Conservation (phyloP, 2,329 filamentous ascomycete species). For the Septoria petroselini region DNA sequence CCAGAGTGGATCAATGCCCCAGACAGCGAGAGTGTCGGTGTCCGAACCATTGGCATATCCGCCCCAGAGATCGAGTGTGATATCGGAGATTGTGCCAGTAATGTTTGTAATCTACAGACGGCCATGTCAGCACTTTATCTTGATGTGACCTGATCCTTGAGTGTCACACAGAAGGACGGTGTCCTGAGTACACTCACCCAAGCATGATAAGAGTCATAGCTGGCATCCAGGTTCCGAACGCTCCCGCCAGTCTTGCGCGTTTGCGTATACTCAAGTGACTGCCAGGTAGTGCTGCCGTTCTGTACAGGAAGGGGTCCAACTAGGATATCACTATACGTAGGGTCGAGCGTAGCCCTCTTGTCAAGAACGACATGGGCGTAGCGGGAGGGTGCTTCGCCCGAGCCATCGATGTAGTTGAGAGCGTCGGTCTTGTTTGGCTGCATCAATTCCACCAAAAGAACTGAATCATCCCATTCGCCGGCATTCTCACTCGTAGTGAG, state of each 20-base stretch:
- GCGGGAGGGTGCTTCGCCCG: constrained; percentile 38
- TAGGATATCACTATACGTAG: constrained; percentile 44
- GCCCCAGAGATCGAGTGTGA: constrained; percentile 47
- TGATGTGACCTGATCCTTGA: no score
- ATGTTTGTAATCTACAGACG: constrained; percentile 36
- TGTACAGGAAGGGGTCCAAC: constrained; percentile 50
- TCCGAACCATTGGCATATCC: constrained; percentile 41
- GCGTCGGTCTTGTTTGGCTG: constrained; percentile 51
- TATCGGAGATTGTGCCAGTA: constrained; percentile 36
- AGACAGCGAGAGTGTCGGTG: constrained; percentile 44
- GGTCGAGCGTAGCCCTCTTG: constrained; percentile 41
- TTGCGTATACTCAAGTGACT: constrained; percentile 45
- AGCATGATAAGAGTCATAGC: constrained; percentile 36
- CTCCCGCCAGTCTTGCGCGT: constrained; percentile 42
- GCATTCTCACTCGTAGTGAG: constrained; percentile 32
- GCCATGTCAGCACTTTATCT: no score
- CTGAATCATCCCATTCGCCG: constrained; percentile 30
- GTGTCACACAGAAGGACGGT: no score
- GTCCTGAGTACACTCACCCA: constrained; percentile 22
- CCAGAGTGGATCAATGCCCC: constrained; percentile 46
- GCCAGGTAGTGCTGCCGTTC: constrained; percentile 41
- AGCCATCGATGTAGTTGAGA: constrained; percentile 46
- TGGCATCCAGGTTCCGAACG: constrained; percentile 44
- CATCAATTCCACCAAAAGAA: constrained; percentile 40
- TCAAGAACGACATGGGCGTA: constrained; percentile 48